Base-by-base conservation (phyloP, 176 grass and related monocot genomes). In the Oryza punctata region DNA sequence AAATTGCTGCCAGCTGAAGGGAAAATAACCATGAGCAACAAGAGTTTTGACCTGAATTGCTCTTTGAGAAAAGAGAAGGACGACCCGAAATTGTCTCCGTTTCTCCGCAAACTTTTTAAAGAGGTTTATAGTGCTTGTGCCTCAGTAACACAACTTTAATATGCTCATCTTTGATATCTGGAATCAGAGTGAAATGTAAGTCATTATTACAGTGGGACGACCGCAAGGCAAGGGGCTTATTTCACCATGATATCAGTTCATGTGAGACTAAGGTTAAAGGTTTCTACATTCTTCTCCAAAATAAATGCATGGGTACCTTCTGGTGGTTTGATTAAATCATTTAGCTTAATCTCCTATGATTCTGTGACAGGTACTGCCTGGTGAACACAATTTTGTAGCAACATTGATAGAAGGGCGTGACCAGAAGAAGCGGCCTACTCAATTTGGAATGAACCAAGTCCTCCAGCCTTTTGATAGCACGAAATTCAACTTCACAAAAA, bases 211-310 rank as follows among this genome's bases (percentile, higher is more conserved):
- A 95, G 92, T 95, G 96, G 96, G 91, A 95, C 3, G 76, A 91
- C 15, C 33, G 93, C 72, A 88, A 85, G 19, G 60, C 13, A 2
- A 87, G 65, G 77, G 82, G 91, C 7, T 85, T 95, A 67, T 95
- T 98, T 79, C 92, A 95, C 85, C 96, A 98, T 77, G 89, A 98
- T 73, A 91, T 91, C 19, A 67, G 28, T 87, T 70, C 69, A 19
- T 95, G 82, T 72, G 87, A 85, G 21, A 85, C 84, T 12, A 98
- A 98, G 91, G 93, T 93, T 61, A 15, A 98, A 98, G 91, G 93
- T 93, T 61, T 78, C n/a, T 1, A 9, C 33, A 41, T 85, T 66
- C 47, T 70, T 67, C 41, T 70, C 75, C 3, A 27, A 21, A 21
- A 19, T 77, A 72, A 33, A 65, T 84, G 0, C 14, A 19, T 44